Base-by-base conservation (phyloP, 2,329 filamentous ascomycete species). In the Xylaria sp. region DNA sequence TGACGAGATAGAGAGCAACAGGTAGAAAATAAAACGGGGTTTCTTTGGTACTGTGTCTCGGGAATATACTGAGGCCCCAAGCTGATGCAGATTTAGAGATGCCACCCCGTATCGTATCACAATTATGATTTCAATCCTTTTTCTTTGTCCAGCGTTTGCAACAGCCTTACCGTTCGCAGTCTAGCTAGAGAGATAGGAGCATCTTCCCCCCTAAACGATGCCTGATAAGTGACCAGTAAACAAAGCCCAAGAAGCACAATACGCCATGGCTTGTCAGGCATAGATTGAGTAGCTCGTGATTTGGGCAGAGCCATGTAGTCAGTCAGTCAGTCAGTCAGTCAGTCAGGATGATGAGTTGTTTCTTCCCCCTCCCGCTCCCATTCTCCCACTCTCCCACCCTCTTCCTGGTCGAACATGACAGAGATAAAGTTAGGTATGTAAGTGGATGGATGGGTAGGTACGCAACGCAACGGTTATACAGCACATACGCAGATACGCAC, bases 41-140 rank as follows among this genome's bases (percentile, higher is more conserved):
- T 56, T 45, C 52, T 60, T 55, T 56, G 50, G 58, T 39, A 54
- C 54, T 52, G 60, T 74, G 73, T 75, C 70, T 76, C 73, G 72
- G 74, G 72, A 74, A 68, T 72, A 70, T 67, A 70, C 72, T 69
- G 69, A 61, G 59, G 56, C 29, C 50, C 60, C 57, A 63, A 57
- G 56, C 56, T 62, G 61, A 52, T 63, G 60, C 62, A 63, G 56
- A 60, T 61, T 55, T 46, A 50, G 55, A 55, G 49, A 57, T 54
- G 56, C 45, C 52, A 47, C 42, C 51, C 48, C 48, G 39, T 21
- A 24, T 42, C 22, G 19, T 48, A 26, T 20, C 18, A 41, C 39
- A 48, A 29, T 42, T 17, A 26, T 26, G 13, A 26, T 39, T 48
- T 41, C 26, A 24, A 21, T 38, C 39, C 17, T 40, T 48, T 57